Percentiles rank a stretch among this genome's conserved stretches.
These are phyloP conservation scores for Aspergillus fijiensis DNA, from an alignment of 2,329 filamentous ascomycete genomes.

Conservation along the genomic window DNA sequence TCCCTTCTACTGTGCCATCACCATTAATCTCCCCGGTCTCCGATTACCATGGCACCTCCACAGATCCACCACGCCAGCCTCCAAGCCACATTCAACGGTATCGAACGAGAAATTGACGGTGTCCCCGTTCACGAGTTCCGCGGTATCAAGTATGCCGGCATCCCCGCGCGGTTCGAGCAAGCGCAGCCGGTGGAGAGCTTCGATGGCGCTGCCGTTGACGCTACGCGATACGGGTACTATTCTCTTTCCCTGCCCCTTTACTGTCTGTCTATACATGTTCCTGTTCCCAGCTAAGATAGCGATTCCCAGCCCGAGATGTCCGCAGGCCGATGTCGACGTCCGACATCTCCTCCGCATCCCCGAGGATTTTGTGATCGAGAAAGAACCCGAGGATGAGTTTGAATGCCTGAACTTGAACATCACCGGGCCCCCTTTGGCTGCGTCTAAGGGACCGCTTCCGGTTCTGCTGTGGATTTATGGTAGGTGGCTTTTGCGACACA, in stretches of 20 bases:
- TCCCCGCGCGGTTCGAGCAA: conserved; percentile 34
- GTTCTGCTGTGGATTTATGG: conserved; percentile 51
- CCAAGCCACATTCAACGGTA: conserved; percentile 31
- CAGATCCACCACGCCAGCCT: conserved; percentile 25
- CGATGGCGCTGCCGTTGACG: conserved; percentile 32
- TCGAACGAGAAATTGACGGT: conserved; percentile 14
- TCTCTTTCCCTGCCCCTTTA: too few species aligned
- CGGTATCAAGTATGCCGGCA: conserved; percentile 33
- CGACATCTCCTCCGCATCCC: conserved; percentile 48
- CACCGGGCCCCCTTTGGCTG: conserved; percentile 24
- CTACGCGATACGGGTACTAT: conserved; percentile 34
- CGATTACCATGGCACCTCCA: conserved; percentile 22
- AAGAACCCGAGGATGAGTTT: conserved; percentile 45
- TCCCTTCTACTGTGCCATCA: too few species aligned
- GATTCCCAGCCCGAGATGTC: conserved; percentile 42
- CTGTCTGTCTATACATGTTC: too few species aligned
- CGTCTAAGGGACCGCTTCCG: conserved; percentile 25
- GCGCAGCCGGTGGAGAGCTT: conserved; percentile 25
- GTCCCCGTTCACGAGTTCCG: conserved; percentile 27
- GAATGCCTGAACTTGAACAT: conserved; percentile 48
- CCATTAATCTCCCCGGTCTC: background rate
- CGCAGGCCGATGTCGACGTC: conserved; percentile 44
- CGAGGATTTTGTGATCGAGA: conserved; percentile 27
- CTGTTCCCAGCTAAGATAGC: too few species aligned
- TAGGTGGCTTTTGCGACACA: conserved; percentile 5